phyloP scores from a whole-genome alignment of 192 early-diverging fungal species.

The Mortierella alpina region DNA sequence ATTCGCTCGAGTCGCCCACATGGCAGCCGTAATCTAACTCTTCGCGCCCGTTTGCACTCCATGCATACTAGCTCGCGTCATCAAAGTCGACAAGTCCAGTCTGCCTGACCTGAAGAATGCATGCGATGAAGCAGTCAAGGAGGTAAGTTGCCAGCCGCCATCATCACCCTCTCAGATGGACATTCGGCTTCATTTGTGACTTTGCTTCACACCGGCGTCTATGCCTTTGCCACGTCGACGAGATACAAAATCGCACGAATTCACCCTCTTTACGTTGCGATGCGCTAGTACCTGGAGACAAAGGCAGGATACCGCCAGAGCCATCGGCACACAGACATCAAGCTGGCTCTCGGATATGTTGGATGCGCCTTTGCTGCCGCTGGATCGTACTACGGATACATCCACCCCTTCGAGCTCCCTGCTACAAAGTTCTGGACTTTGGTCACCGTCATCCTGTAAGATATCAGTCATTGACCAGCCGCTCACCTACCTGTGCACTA shows the following conservation, averaged over 20 bases:
- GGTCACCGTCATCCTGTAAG: conserved; percentile 69
- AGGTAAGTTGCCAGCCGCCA: conserved; percentile 40
- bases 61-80: conserved; percentile 26
- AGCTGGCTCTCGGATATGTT: conserved; percentile 84
- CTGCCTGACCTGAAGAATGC: conserved; percentile 67
- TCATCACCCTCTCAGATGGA: background rate
- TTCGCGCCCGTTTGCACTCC: background rate
- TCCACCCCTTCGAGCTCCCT: conserved; percentile 66
- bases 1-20: background rate
- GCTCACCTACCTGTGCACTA: background rate
- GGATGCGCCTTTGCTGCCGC: conserved; percentile 78
- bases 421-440: conserved; percentile 70
- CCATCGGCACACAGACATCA: conserved; percentile 84
- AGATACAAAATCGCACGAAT: too few species aligned
- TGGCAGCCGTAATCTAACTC: background rate
- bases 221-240: conserved; percentile 1
- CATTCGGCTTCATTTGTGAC: background rate
- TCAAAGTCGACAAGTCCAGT: conserved; percentile 57
- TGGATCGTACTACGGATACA: conserved; percentile 76
- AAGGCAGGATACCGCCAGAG: conserved; percentile 71
- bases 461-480: background rate
- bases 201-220: background rate
- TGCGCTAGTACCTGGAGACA: conserved; percentile 56
- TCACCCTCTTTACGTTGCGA: background rate
- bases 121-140: conserved; percentile 71